Evolutionary conservation across 371 early-diverging fungal genomes (phyloP).

Genomic region (Syncephalastrum monosporum): DNA sequence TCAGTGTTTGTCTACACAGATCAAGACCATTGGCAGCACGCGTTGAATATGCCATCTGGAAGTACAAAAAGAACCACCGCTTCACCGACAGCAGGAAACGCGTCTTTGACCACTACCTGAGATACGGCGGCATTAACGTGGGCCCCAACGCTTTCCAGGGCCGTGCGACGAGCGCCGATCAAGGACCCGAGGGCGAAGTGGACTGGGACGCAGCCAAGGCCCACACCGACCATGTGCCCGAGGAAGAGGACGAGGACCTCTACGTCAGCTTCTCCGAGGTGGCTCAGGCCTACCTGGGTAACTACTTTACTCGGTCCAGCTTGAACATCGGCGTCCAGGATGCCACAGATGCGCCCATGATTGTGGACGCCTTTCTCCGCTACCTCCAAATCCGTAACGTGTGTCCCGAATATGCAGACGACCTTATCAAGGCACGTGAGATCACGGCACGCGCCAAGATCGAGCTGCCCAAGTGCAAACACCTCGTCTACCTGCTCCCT

Average conservation of each 20-base stretch:
- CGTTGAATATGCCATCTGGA: conserved; percentile 57
- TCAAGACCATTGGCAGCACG: conserved; percentile 45
- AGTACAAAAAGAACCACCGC: conserved; percentile 56
- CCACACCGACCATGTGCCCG: conserved; percentile 45
- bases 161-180: conserved; percentile 34
- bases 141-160: conserved; percentile 60
- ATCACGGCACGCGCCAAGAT: conserved; percentile 45
- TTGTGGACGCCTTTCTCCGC: conserved; percentile 52
- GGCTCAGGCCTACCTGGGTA: conserved; percentile 55
- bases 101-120: conserved; percentile 54
- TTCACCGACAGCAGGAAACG: conserved; percentile 35
- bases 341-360: conserved; percentile 42
- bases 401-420: conserved; percentile 54
- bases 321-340: conserved; percentile 45
- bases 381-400: conserved; percentile 58
- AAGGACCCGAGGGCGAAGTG: conserved; percentile 41
- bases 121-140: conserved; percentile 54
- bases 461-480: conserved; percentile 51
- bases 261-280: conserved; percentile 57
- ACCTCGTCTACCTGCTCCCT: conserved; percentile 31
- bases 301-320: conserved; percentile 42
- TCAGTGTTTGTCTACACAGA: conserved; percentile 14
- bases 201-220: conserved; percentile 52
- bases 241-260: conserved; percentile 36
- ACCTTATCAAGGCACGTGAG: conserved; percentile 44